phyloP scores from a whole-genome alignment of 176 grass and related monocot species.

The Ensete glaucum region DNA sequence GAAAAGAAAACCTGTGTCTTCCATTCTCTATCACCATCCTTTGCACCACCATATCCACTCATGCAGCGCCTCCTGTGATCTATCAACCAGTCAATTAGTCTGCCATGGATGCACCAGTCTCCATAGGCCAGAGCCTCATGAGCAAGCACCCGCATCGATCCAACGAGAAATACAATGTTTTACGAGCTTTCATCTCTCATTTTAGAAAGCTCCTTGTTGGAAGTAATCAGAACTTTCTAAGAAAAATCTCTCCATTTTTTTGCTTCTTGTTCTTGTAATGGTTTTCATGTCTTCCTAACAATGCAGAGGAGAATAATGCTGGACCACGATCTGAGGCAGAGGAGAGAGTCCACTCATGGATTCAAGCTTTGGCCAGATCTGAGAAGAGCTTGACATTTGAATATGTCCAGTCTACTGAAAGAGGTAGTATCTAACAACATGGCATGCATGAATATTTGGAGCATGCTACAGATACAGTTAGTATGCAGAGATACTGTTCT shows the following conservation, averaged over 20 bases:
- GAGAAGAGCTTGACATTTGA: constrained; percentile 28
- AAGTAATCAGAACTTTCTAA: not conserved
- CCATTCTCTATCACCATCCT: not conserved
- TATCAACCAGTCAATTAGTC: not conserved
- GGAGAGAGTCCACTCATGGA: constrained; percentile 32
- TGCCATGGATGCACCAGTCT: not conserved
- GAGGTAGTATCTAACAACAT: constrained; percentile 16
- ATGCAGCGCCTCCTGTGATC: not conserved
- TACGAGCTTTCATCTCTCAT: not conserved
- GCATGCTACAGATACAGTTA: not conserved
- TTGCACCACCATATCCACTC: not conserved
- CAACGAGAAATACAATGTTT: not conserved
- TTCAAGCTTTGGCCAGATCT: constrained; percentile 35
- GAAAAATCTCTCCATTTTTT: not conserved
- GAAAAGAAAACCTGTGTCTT: not conserved
- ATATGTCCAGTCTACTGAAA: constrained; percentile 34
- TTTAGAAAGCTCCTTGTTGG: not conserved
- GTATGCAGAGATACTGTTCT: too few species aligned
- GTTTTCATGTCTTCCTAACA: not conserved
- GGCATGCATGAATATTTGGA: not conserved
- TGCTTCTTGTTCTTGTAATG: not conserved
- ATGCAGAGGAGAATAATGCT: constrained; percentile 10
- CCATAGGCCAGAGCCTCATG: not conserved
- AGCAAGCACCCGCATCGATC: not conserved
- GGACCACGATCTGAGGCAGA: constrained; percentile 25